A percentile compares a stretch with the other conserved stretches of the same genome.
These are phyloP conservation scores for Pyricularia sp. DNA, from an alignment of 2,329 filamentous ascomycete genomes.

Conservation along the genomic window DNA sequence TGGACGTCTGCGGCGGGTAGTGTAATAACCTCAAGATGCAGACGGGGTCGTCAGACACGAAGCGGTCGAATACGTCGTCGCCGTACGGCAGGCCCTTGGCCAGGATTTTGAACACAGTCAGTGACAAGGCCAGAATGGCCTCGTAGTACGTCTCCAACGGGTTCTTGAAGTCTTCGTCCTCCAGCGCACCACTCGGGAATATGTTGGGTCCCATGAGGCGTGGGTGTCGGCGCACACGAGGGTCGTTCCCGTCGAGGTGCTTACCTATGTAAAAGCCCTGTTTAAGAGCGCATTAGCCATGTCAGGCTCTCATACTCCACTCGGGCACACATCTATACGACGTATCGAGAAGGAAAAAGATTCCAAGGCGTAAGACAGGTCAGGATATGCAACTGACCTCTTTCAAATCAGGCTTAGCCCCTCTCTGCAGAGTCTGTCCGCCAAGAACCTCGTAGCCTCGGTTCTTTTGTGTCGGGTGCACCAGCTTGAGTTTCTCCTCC, in stretches of 20 bases:
- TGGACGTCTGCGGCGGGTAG: slow-evolving; percentile 32
- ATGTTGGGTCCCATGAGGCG: slow-evolving; percentile 30
- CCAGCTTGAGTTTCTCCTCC: slow-evolving; percentile 32
- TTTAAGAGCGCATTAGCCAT: slow-evolving; percentile 5
- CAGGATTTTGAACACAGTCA: slow-evolving; percentile 29
- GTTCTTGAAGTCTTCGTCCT: slow-evolving; percentile 21
- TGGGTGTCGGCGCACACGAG: slow-evolving; percentile 25
- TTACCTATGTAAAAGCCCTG: slow-evolving; percentile 28
- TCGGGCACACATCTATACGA: not conserved
- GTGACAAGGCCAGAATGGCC: slow-evolving; percentile 27
- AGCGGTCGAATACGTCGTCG: slow-evolving; percentile 31
- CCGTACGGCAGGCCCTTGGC: slow-evolving; percentile 30
- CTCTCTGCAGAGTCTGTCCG: slow-evolving; percentile 33
- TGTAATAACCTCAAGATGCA: slow-evolving; percentile 36
- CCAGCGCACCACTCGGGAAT: slow-evolving; percentile 17
- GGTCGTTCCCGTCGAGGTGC: slow-evolving; percentile 21
- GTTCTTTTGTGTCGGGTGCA: slow-evolving; percentile 19
- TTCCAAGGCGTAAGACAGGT: no score
- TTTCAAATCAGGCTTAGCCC: slow-evolving; percentile 35
- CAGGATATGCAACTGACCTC: slow-evolving; percentile 17
- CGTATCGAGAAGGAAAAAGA: no score
- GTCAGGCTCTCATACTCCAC: not conserved
- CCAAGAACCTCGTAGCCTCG: slow-evolving; percentile 40
- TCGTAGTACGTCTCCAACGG: slow-evolving; percentile 29
- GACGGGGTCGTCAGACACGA: slow-evolving; percentile 29